Evolutionary conservation across 176 grass and related monocot genomes (phyloP).

Genomic region (Aechmea fasciata): DNA sequence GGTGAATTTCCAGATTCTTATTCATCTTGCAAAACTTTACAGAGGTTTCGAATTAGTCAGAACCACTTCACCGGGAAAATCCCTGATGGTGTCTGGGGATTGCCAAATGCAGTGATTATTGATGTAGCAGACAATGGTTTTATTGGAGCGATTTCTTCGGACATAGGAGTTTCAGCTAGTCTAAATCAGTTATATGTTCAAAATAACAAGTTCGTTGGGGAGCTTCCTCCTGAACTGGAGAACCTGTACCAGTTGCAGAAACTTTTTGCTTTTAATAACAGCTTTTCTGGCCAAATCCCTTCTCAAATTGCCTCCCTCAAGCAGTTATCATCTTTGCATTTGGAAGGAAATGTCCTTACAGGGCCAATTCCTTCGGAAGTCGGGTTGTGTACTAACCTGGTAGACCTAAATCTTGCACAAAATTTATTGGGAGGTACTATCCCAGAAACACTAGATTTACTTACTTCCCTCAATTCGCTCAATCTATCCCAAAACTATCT

Average conservation of each 20-base stretch:
- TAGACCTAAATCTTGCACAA: conserved; percentile 66
- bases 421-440: conserved; percentile 61
- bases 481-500: conserved; percentile 81
- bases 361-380: conserved; percentile 59
- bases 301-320: conserved; percentile 53
- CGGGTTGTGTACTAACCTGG: conserved; percentile 47
- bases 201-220: conserved; percentile 57
- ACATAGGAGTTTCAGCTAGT: conserved; percentile 52
- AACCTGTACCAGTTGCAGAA: conserved; percentile 55
- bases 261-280: conserved; percentile 63
- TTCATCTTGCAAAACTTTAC: conserved; percentile 70
- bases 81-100: conserved; percentile 49
- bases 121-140: conserved; percentile 74
- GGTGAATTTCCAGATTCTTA: conserved; percentile 73
- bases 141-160: conserved; percentile 53
- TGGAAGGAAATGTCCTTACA: conserved; percentile 57
- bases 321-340: conserved; percentile 58
- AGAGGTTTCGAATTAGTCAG: conserved; percentile 82
- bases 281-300: conserved; percentile 58
- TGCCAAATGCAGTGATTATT: conserved; percentile 85
- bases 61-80: conserved; percentile 61
- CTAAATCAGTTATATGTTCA: conserved; percentile 86
- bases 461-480: conserved; percentile 48
- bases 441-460: conserved; percentile 41
- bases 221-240: conserved; percentile 62